phyloP scores from a whole-genome alignment of 1,139 yeast species.

The Eremothecium cymbalariae region DNA sequence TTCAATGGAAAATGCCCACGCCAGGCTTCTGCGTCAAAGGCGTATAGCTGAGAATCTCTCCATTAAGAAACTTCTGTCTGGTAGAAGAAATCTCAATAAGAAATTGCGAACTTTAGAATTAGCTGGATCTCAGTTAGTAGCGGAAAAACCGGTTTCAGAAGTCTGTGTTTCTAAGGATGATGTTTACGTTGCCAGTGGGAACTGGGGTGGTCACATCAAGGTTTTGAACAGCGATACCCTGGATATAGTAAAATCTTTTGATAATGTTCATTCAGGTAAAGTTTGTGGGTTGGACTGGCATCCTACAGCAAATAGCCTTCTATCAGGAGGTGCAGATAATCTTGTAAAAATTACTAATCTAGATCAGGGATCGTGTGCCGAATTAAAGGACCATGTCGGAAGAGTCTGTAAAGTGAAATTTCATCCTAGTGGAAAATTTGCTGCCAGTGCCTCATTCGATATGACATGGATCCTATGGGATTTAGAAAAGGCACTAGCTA shows the following conservation, averaged over 20 bases:
- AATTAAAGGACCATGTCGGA: conserved; percentile 37
- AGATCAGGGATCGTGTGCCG: conserved; percentile 14
- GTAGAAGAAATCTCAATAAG: conserved; percentile 41
- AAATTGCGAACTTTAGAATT: conserved; percentile 39
- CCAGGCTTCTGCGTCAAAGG: conserved; percentile 36
- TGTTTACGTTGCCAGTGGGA: conserved; percentile 51
- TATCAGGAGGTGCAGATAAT: conserved; percentile 66
- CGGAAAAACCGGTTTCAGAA: conserved; percentile 59
- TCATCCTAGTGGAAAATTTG: conserved; percentile 53
- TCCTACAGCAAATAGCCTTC: conserved; percentile 31
- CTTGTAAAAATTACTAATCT: conserved; percentile 41
- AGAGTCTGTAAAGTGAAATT: conserved; percentile 58
- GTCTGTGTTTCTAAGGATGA: conserved; percentile 41
- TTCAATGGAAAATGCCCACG: conserved; percentile 43
- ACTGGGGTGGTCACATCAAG: conserved; percentile 75
- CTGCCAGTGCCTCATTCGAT: conserved; percentile 75
- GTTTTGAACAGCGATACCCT: conserved; percentile 40
- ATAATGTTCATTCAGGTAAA: conserved; percentile 46
- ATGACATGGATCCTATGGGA: conserved; percentile 92
- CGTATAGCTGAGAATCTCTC: conserved; percentile 13
- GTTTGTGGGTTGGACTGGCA: conserved; percentile 67
- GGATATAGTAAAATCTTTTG: conserved; percentile 26
- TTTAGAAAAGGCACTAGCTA: conserved; percentile 38
- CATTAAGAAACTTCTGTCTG: conserved; percentile 33
- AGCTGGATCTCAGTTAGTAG: conserved; percentile 62